phyloP scores from a whole-genome alignment of 371 early-diverging fungal genomes.

The Saksenaea vasiformis region DNA sequence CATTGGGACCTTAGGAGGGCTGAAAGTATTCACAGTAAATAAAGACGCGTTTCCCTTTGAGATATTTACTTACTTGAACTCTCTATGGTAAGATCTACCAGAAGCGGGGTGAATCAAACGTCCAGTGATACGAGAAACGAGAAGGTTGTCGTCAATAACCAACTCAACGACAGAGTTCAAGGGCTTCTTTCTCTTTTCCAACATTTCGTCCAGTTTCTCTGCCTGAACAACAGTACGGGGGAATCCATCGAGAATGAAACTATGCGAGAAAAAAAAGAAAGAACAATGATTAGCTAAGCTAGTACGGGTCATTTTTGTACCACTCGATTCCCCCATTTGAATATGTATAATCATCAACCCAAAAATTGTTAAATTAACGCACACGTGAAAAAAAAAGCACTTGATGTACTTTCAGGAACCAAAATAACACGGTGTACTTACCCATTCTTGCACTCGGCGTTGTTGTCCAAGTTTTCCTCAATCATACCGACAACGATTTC shows the following conservation, averaged over 20 bases:
- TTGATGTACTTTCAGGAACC: neutral
- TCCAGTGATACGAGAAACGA: slow-evolving; percentile 96
- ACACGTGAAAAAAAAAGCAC: slow-evolving; percentile 8
- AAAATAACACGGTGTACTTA: slow-evolving; percentile 28
- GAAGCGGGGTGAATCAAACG: slow-evolving; percentile 93
- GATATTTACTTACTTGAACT: slow-evolving; percentile 69
- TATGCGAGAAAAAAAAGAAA: no score
- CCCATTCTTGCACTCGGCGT: slow-evolving; percentile 92
- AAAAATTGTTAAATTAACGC: neutral
- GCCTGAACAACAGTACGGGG: slow-evolving; percentile 99
- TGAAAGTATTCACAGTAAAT: slow-evolving; percentile 8
- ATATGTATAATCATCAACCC: neutral
- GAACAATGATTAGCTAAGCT: slow-evolving; percentile 7
- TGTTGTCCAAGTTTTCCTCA: slow-evolving; percentile 90
- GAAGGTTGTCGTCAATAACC: slow-evolving; percentile 89
- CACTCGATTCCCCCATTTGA: neutral
- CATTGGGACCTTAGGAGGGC: slow-evolving; percentile 91
- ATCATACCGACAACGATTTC: slow-evolving; percentile 98
- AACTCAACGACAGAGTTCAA: slow-evolving; percentile 94
- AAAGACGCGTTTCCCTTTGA: neutral
- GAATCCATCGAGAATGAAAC: slow-evolving; percentile 99
- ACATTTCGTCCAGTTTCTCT: slow-evolving; percentile 96
- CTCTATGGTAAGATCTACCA: slow-evolving; percentile 96
- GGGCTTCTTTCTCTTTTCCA: slow-evolving; percentile 76
- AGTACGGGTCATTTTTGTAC: slow-evolving; percentile 1